A percentile compares a stretch with the other conserved stretches of the same genome.
These are phyloP conservation scores for Phialophora expanda DNA, from an alignment of 2,329 filamentous ascomycete genomes.

Conservation along the genomic window DNA sequence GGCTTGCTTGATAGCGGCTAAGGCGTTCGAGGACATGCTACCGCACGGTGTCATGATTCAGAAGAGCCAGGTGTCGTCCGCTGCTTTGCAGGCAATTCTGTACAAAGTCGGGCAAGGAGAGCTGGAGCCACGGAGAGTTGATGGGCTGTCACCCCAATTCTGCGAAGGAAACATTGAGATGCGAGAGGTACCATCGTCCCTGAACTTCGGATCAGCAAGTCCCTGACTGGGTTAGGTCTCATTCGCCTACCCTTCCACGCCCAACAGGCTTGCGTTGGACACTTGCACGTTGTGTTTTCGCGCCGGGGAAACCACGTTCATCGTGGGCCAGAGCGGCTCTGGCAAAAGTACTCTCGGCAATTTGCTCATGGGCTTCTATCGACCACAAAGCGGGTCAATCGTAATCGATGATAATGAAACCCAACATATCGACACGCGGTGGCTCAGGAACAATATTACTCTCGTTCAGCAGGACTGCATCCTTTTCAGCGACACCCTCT, in stretches of 20 bases:
- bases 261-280: constrained; percentile 63
- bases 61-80: constrained; percentile 77
- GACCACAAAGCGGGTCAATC: constrained; percentile 68
- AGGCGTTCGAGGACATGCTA: constrained; percentile 74
- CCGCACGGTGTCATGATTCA: constrained; percentile 78
- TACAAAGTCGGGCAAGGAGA: constrained; percentile 41
- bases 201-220: constrained; percentile 9
- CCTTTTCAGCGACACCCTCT: constrained; percentile 80
- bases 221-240: constrained; percentile 62
- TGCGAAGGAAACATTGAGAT: constrained; percentile 74
- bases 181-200: constrained; percentile 62
- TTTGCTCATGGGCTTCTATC: constrained; percentile 78
- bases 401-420: constrained; percentile 70
- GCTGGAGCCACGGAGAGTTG: constrained; percentile 40
- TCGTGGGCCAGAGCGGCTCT: constrained; percentile 85
- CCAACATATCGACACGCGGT: constrained; percentile 66
- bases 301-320: constrained; percentile 73
- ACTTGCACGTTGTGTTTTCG: constrained; percentile 72
- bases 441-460: constrained; percentile 78
- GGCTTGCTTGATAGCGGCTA: constrained; percentile 75
- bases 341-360: constrained; percentile 90
- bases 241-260: constrained; percentile 79
- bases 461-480: constrained; percentile 81
- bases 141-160: constrained; percentile 42
- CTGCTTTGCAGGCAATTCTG: constrained; percentile 61